Conservation (phyloP, 768 basidiomycete genomes). For the Scleroderma citrinum region DNA sequence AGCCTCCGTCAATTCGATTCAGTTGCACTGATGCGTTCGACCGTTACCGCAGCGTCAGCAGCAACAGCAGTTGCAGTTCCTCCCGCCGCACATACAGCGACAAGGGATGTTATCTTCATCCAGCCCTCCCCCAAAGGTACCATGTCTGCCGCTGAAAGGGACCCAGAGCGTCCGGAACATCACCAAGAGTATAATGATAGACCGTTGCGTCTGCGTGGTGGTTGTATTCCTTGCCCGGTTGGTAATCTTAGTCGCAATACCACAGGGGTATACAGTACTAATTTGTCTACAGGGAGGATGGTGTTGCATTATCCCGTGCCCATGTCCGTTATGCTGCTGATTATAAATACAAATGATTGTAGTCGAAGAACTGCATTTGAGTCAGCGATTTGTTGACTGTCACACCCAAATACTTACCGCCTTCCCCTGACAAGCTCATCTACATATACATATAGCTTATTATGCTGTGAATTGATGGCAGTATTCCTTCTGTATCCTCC, state of each 20-base stretch:
- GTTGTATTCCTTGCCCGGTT: constrained; percentile 31
- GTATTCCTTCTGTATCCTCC: too few relatives aligned
- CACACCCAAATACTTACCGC: too few relatives aligned
- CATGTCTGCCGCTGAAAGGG: constrained; percentile 8
- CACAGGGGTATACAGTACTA: background rate
- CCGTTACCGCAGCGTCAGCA: background rate
- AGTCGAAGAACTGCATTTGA: too few relatives aligned
- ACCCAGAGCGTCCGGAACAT: background rate
- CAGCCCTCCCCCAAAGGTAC: constrained; percentile 10
- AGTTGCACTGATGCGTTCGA: background rate
- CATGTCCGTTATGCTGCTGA: constrained; percentile 12
- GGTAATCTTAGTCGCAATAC: background rate
- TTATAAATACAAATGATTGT: too few relatives aligned
- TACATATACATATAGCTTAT: too few relatives aligned
- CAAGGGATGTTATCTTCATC: constrained; percentile 8
- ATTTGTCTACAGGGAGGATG: constrained; percentile 26
- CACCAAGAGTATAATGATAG: background rate
- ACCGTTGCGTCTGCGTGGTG: constrained; percentile 22
- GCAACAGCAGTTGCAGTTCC: constrained; percentile 5
- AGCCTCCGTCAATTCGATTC: too few relatives aligned
- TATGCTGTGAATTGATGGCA: too few relatives aligned
- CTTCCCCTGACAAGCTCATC: too few relatives aligned
- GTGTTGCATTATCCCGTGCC: constrained; percentile 33
- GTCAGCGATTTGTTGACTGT: too few relatives aligned
- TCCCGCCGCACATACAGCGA: constrained; percentile 2